Evolutionary conservation across 257 asterid genomes (phyloP).

Genomic region (Capsicum pubescens): DNA sequence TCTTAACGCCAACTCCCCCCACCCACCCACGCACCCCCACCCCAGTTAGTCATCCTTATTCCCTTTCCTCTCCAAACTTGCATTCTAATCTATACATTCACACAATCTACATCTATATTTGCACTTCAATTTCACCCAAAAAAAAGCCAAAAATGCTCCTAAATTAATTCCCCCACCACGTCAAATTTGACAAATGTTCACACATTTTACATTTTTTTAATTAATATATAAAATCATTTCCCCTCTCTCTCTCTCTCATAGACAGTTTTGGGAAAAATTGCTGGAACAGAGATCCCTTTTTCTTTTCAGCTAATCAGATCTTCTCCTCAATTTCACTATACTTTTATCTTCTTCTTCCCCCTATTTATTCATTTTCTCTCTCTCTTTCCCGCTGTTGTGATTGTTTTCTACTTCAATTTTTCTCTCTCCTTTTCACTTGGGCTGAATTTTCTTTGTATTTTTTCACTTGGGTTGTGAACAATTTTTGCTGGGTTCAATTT

Average conservation of each 20-base stretch:
- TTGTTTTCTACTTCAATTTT: neutral
- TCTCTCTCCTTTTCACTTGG: neutral
- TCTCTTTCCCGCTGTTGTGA: slow-evolving; percentile 14
- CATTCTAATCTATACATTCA: slow-evolving; percentile 47
- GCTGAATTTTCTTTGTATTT: neutral
- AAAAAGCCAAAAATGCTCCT: neutral
- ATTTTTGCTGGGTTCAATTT: slow-evolving; percentile 19
- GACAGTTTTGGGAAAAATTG: slow-evolving; percentile 40
- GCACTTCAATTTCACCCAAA: neutral
- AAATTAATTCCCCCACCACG: slow-evolving; percentile 30
- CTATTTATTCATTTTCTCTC: neutral
- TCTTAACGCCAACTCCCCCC: neutral
- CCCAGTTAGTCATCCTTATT: slow-evolving; percentile 33
- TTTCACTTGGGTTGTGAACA: slow-evolving; percentile 5
- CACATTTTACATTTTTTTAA: slow-evolving; percentile 1
- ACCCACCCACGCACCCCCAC: slow-evolving; percentile 27
- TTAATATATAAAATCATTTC: slow-evolving; percentile 31
- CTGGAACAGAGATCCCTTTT: slow-evolving; percentile 82
- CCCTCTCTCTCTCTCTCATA: slow-evolving; percentile 56
- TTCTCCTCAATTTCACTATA: slow-evolving; percentile 9
- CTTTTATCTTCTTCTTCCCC: neutral
- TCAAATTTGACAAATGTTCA: slow-evolving; percentile 17
- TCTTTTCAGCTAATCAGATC: slow-evolving; percentile 38
- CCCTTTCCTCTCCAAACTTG: slow-evolving; percentile 20
- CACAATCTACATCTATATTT: slow-evolving; percentile 42